These are phyloP conservation scores for Rhodamnia rubescens DNA, from an alignment of 345 rosid genomes.

Conservation along the genomic window DNA sequence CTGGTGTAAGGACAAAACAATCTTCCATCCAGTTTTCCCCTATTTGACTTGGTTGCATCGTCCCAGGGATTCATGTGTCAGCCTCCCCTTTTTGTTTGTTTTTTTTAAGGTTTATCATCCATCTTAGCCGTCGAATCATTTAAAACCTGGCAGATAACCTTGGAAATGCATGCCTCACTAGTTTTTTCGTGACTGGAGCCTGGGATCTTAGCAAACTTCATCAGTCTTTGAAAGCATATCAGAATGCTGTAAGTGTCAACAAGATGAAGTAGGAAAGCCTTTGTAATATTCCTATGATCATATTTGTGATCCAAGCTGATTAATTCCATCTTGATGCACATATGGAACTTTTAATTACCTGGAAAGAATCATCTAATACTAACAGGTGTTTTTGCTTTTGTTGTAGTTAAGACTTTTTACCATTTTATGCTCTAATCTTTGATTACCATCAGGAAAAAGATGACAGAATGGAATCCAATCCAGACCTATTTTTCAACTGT, in stretches of 20 bases:
- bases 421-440: neutral
- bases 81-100: neutral
- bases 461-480: conserved; percentile 49
- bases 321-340: neutral
- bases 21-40: neutral
- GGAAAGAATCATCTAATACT: neutral
- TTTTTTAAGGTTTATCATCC: neutral
- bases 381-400: neutral
- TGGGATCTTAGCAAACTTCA: conserved; percentile 65
- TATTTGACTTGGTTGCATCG: neutral
- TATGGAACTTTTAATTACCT: neutral
- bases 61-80: neutral
- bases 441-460: conserved; percentile 51
- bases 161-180: conserved; percentile 69
- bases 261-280: neutral
- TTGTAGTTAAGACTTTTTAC: neutral
- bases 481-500: conserved; percentile 57
- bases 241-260: conserved; percentile 51
- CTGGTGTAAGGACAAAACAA: conserved; percentile 44
- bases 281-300: neutral
- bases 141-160: conserved; percentile 40
- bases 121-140: neutral
- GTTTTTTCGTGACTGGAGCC: conserved; percentile 55
- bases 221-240: conserved; percentile 66
- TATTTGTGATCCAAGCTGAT: neutral